Conservation (phyloP, 2,329 filamentous ascomycete genomes). For the Pseudogymnoascus sp. region DNA sequence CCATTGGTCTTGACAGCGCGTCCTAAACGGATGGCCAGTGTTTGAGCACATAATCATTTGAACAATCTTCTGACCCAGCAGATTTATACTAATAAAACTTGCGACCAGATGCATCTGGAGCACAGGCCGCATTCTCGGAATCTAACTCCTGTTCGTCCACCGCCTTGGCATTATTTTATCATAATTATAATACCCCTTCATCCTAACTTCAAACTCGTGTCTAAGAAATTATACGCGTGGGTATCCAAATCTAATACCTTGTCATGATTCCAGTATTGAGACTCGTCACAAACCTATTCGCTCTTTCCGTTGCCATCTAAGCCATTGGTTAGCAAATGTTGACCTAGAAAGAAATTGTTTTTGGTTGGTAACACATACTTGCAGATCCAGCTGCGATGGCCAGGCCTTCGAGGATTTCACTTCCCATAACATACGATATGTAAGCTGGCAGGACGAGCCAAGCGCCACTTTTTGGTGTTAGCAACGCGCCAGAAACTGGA, state of each 20-base stretch:
- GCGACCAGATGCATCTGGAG: neutral
- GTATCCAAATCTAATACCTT: neutral
- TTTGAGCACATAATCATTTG: neutral
- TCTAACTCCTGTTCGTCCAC: neutral
- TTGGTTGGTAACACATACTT: neutral
- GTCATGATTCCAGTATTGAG: neutral
- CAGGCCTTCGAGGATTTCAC: constrained; percentile 55
- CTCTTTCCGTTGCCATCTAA: neutral
- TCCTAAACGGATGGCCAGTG: neutral
- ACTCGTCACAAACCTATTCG: neutral
- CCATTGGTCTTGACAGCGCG: neutral
- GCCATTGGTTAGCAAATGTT: neutral
- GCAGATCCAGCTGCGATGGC: constrained; percentile 34
- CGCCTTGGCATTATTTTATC: neutral
- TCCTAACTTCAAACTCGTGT: neutral
- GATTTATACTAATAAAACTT: neutral
- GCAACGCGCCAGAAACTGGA: neutral
- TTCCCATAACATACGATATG: constrained; percentile 52
- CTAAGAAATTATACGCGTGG: neutral
- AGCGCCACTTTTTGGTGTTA: constrained; percentile 41
- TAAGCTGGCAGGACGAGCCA: constrained; percentile 60
- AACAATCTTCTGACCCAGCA: constrained; percentile 2
- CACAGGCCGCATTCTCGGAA: neutral
- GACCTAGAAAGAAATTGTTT: neutral
- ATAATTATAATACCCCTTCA: constrained; percentile 1